phyloP scores from a whole-genome alignment of 2,329 filamentous ascomycete genomes.

The Lojkania enalia region DNA sequence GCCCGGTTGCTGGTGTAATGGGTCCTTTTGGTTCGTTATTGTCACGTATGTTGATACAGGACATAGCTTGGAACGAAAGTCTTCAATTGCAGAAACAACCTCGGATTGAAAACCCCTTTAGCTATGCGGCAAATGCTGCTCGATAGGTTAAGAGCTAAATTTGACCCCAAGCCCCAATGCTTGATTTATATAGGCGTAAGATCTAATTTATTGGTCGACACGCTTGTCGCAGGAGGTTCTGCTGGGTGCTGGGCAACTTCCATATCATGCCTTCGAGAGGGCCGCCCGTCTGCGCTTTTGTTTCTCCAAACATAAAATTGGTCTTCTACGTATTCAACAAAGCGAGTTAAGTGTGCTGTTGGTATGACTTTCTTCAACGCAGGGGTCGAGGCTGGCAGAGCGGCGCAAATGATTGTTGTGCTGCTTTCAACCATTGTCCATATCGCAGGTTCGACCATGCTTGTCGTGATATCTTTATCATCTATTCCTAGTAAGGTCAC shows the following conservation, averaged over 20 bases:
- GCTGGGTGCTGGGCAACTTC: background rate
- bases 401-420: slow-evolving; percentile 9
- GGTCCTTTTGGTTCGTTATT: too few relatives aligned
- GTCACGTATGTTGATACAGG: too few relatives aligned
- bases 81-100: too few relatives aligned
- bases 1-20: too few relatives aligned
- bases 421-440: slow-evolving; percentile 10
- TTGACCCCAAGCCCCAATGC: too few relatives aligned
- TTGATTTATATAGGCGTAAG: slow-evolving; percentile 1
- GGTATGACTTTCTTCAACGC: slow-evolving; percentile 8
- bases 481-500: slow-evolving; percentile 1
- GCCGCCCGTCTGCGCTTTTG: background rate
- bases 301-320: slow-evolving; percentile 1
- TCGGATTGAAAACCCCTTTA: too few relatives aligned
- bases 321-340: slow-evolving; percentile 2
- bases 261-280: background rate
- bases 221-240: background rate
- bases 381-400: slow-evolving; percentile 8
- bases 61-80: too few relatives aligned
- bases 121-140: too few relatives aligned
- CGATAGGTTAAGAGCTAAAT: too few relatives aligned
- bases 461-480: slow-evolving; percentile 4
- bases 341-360: background rate
- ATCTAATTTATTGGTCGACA: background rate
- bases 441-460: slow-evolving; percentile 1